A percentile compares a stretch with the other conserved stretches of the same genome.
Conservation (phyloP, 192 early-diverging fungal species). For the Mortierella hygrophila region DNA sequence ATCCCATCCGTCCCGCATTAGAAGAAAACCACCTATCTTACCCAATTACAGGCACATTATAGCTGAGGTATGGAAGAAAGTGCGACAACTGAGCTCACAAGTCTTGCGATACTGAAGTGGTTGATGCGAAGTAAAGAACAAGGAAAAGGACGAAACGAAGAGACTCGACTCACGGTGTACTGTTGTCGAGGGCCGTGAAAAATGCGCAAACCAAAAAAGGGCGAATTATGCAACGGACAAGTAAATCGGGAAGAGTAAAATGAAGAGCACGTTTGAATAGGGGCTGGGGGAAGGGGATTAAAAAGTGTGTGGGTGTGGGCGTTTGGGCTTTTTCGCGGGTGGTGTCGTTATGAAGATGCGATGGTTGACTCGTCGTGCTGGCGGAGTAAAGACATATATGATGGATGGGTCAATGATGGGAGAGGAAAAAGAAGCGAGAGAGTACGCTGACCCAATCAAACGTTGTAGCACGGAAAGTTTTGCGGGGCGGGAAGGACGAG, state of each 20-base stretch:
- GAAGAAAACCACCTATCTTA: too few relatives aligned
- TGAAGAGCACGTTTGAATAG: conserved; percentile 5
- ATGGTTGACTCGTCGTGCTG: background rate
- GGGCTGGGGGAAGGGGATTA: background rate
- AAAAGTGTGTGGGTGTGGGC: background rate
- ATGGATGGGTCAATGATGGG: background rate
- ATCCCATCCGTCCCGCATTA: background rate
- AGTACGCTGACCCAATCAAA: background rate
- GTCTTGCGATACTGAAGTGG: too few relatives aligned
- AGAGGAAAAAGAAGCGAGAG: background rate
- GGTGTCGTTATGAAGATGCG: background rate
- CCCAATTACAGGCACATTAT: too few relatives aligned
- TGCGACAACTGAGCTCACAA: too few relatives aligned
- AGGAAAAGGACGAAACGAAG: background rate
- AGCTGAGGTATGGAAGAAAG: too few relatives aligned
- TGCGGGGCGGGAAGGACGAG: background rate
- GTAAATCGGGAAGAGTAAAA: background rate
- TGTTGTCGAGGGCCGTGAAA: background rate
- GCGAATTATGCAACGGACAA: background rate
- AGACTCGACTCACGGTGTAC: background rate
- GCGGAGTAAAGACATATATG: background rate
- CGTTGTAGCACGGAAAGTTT: background rate
- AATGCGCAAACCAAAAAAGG: too few relatives aligned
- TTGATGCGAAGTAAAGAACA: background rate
- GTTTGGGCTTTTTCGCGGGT: background rate